Base-by-base conservation (phyloP, 192 early-diverging fungal species). In the Haplosporangium gracile region DNA sequence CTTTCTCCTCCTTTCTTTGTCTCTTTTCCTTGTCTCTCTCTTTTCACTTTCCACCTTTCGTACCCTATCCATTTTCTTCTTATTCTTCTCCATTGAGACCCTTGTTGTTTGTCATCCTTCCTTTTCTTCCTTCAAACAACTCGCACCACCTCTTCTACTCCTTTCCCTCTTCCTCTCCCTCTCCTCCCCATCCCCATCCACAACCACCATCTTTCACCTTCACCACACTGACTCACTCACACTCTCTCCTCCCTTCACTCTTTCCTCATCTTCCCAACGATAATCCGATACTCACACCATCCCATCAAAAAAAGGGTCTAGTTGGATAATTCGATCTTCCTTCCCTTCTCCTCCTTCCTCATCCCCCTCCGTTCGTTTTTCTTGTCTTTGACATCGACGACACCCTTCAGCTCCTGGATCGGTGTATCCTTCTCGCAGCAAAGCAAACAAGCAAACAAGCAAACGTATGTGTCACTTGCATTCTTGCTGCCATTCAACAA, bases 101-200 rank as follows among this genome's bases (percentile, higher is more conserved):
- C 60, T 65, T 65, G 60, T 34, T 65, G 60, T 32, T 65, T 65
- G 26, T 34, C 60, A 65, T 65, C 60, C n/a, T 65, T 65, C 60
- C 60, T 10, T 15, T 32, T 16, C 60, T 13, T 22, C 20, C 29
- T n/a, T 9, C n/a, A 65, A 65, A 32, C 60, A 65, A 65, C 60
- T 65, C 29, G 60, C 13, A 29, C 60, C 1, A 29, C 60, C 29
- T 65, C 26, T 20, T 20, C 45, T 47, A 13, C 15, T 4, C 45
- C 45, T 47, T 4, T 47, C 45, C 45, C 55, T 57, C 0, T 9
- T 9, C n/a, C n/a, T 26, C 55, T 24, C 22, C 18, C 51, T 6
- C 16, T 4, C 49, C 49, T 45, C 43, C 9, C 1, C 42, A 43
- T 43, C 42, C 42, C 11, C 11, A 51, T 22, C 49, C 60, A 10